A percentile compares a stretch with the other conserved stretches of the same genome.
Evolutionary conservation across 2,329 filamentous ascomycete genomes (phyloP).

Genomic region (Pseudogymnoascus verrucosus): DNA sequence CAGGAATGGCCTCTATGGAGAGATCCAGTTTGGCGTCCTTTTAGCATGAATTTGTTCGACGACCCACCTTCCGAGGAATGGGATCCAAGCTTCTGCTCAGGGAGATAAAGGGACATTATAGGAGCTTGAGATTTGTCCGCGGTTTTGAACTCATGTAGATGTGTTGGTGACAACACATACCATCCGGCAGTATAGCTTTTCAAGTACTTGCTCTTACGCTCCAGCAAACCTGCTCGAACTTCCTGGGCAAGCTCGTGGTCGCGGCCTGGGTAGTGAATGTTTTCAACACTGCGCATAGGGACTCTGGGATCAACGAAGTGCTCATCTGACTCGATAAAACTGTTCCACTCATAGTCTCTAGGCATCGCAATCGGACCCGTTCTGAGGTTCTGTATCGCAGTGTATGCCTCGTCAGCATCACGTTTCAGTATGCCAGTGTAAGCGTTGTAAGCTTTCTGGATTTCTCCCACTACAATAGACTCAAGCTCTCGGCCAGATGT

Average conservation of each 20-base stretch:
- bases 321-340: slow-evolving; percentile 70
- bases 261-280: slow-evolving; percentile 86
- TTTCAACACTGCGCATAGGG: slow-evolving; percentile 67
- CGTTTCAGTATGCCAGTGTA: slow-evolving; percentile 86
- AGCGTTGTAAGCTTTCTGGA: slow-evolving; percentile 95
- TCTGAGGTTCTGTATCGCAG: slow-evolving; percentile 71
- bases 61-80: slow-evolving; percentile 75
- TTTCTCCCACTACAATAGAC: slow-evolving; percentile 91
- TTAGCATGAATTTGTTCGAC: slow-evolving; percentile 96
- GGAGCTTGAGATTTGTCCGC: slow-evolving; percentile 86
- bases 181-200: slow-evolving; percentile 78
- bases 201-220: slow-evolving; percentile 97
- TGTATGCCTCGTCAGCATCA: slow-evolving; percentile 75
- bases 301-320: slow-evolving; percentile 81
- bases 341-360: slow-evolving; percentile 84
- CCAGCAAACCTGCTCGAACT: slow-evolving; percentile 81
- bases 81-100: slow-evolving; percentile 90
- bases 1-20: slow-evolving; percentile 78
- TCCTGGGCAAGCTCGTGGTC: slow-evolving; percentile 73
- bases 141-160: slow-evolving; percentile 98
- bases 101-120: slow-evolving; percentile 91
- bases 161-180: slow-evolving; percentile 85
- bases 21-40: slow-evolving; percentile 84
- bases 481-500: slow-evolving; percentile 90
- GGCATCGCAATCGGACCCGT: slow-evolving; percentile 85